A percentile compares a stretch with the other conserved stretches of the same genome.
phyloP scores from a whole-genome alignment of 2,329 filamentous ascomycete species.

The Chaetomium globosum region DNA sequence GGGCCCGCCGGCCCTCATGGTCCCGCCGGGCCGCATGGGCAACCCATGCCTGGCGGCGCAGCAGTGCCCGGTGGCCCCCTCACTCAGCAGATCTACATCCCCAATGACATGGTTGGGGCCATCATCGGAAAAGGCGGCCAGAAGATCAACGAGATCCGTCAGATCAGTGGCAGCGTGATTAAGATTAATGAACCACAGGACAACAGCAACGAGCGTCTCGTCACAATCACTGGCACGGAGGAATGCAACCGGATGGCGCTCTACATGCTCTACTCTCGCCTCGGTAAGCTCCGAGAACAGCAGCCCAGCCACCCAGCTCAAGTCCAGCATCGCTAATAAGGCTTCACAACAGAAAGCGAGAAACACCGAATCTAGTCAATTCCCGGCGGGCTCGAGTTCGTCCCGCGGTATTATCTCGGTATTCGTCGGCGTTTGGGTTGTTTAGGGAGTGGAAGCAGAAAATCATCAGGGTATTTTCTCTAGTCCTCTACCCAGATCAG shows the following conservation, averaged over 20 bases:
- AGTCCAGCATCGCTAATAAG: conserved; percentile 25
- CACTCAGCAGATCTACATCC: conserved; percentile 98
- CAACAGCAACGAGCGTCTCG: conserved; percentile 96
- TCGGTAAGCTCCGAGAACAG: conserved; percentile 65
- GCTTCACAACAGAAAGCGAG: conserved; percentile 63
- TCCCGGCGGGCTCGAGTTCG: conserved; percentile 8
- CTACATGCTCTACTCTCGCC: conserved; percentile 97
- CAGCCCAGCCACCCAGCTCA: conserved; percentile 5
- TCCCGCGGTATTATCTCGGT: conserved; percentile 6
- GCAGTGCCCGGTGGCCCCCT: conserved; percentile 75
- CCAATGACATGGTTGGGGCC: conserved; percentile 98
- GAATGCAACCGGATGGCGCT: conserved; percentile 99
- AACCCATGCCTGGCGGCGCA: conserved; percentile 66
- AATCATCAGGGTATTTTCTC: conserved; percentile 30
- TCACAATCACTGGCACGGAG: conserved; percentile 95
- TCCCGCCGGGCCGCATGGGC: conserved; percentile 68
- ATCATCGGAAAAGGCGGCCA: conserved; percentile 98
- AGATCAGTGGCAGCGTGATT: conserved; percentile 95
- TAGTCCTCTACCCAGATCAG: conserved; percentile 22
- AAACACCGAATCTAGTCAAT: conserved; percentile 67
- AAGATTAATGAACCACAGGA: conserved; percentile 99
- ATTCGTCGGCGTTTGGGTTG: conserved; percentile 29
- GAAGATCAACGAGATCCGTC: conserved; percentile 99
- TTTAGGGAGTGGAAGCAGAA: conserved; percentile 22
- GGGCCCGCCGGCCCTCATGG: conserved; percentile 62